Conservation (phyloP, 2,329 filamentous ascomycete species). For the Sclerotinia sclerotiorum region DNA sequence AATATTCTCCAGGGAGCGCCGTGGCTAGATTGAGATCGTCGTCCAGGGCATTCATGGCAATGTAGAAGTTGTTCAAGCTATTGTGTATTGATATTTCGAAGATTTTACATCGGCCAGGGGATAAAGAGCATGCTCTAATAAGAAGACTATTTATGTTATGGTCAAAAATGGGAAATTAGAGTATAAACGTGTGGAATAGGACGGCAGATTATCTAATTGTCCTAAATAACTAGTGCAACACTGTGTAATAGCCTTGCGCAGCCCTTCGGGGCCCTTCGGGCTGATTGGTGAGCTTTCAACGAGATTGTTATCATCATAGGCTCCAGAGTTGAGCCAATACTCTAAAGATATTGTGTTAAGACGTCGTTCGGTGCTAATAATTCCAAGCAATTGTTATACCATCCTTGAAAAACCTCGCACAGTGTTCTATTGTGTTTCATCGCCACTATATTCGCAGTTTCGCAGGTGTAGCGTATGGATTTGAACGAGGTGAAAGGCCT, state of each 20-base stretch:
- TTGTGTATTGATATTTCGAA: not conserved
- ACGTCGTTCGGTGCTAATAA: not conserved
- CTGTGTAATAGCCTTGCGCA: not conserved
- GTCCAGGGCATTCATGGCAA: not conserved
- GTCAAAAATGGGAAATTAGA: accelerated
- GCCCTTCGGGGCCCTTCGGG: too few relatives aligned
- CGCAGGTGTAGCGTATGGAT: not conserved
- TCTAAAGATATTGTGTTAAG: accelerated
- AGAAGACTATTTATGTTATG: too few relatives aligned
- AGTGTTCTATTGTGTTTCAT: not conserved
- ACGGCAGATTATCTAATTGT: too few relatives aligned
- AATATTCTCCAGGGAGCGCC: too few relatives aligned
- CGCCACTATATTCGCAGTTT: not conserved
- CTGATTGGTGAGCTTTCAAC: not conserved
- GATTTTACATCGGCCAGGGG: not conserved
- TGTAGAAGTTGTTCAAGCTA: not conserved
- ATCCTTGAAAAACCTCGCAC: not conserved
- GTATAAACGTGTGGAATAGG: accelerated
- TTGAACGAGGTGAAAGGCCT: accelerated
- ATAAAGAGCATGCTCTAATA: not conserved
- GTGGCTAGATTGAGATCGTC: not conserved
- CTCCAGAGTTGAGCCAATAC: not conserved
- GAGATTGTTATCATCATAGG: not conserved
- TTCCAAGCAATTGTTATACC: not conserved
- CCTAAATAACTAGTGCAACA: not conserved